Evolutionary conservation across 192 early-diverging fungal genomes (phyloP).

Genomic region (Rhizophagus prolifer): DNA sequence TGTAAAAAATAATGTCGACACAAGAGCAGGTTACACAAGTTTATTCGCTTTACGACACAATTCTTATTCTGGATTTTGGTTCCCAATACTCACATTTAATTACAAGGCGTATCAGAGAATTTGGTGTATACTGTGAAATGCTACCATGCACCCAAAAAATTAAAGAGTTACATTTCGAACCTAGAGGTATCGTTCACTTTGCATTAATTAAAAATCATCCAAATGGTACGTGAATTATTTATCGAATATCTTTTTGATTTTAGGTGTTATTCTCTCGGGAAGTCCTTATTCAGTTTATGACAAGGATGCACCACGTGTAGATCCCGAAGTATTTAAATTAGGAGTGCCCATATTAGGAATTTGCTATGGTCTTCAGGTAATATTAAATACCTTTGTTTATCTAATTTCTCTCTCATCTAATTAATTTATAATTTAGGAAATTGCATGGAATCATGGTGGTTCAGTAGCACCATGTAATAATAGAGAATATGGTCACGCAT

Average conservation of each 20-base stretch:
- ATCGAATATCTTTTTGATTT: not conserved
- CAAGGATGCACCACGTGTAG: constrained; percentile 89
- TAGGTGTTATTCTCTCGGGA: constrained; percentile 92
- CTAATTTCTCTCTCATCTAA: not conserved
- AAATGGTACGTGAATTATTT: not conserved
- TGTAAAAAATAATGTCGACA: not conserved
- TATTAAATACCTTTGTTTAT: not conserved
- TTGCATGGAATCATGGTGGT: constrained; percentile 86
- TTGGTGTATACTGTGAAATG: constrained; percentile 98
- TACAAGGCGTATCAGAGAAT: constrained; percentile 91
- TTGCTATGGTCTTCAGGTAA: constrained; percentile 94
- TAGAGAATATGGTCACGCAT: constrained; percentile 94
- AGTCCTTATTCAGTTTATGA: constrained; percentile 97
- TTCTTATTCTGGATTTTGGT: constrained; percentile 99
- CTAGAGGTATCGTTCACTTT: constrained; percentile 63
- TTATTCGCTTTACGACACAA: constrained; percentile 86
- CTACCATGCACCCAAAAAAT: constrained; percentile 96
- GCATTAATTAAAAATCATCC: not conserved
- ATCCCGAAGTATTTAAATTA: constrained; percentile 84
- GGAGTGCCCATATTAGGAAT: constrained; percentile 95
- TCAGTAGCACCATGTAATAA: constrained; percentile 84
- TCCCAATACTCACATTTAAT: constrained; percentile 99
- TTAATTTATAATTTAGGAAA: constrained; percentile 59
- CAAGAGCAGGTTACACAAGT: constrained; percentile 54
- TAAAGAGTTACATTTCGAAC: constrained; percentile 89